phyloP scores from a whole-genome alignment of 768 basidiomycete species.

The Kwoniella shandongensis region DNA sequence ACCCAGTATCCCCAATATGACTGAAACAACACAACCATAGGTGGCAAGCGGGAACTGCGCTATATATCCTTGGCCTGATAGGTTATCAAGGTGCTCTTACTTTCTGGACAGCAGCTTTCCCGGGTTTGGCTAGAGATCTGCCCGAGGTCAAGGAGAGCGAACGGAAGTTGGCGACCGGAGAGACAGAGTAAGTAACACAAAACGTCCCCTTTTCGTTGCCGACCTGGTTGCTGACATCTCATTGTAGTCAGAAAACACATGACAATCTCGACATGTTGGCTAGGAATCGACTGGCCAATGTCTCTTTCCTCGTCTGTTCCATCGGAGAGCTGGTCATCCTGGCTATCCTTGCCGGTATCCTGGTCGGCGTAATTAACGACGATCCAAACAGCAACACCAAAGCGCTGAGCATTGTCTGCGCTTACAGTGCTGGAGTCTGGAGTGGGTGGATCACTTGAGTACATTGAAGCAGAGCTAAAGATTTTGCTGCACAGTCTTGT shows the following conservation, averaged over 20 bases:
- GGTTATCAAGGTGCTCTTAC: constrained; percentile 74
- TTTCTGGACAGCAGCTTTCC: constrained; percentile 82
- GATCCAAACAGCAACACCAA: constrained; percentile 71
- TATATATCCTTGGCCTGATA: constrained; percentile 59
- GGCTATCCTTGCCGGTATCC: constrained; percentile 71
- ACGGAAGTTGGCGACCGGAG: constrained; percentile 34
- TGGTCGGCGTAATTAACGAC: constrained; percentile 65
- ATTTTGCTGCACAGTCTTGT: constrained; percentile 65
- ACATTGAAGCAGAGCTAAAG: background rate
- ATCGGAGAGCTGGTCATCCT: constrained; percentile 70
- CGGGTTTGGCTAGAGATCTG: constrained; percentile 69
- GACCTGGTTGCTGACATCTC: background rate
- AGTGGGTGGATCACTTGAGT: constrained; percentile 43
- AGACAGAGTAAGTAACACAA: constrained; percentile 33
- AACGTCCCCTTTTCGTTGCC: no score
- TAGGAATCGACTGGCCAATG: constrained; percentile 72
- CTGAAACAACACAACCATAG: constrained; percentile 54
- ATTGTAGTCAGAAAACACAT: constrained; percentile 34
- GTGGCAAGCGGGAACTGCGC: constrained; percentile 44
- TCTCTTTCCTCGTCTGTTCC: constrained; percentile 70
- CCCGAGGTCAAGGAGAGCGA: constrained; percentile 62
- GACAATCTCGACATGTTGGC: constrained; percentile 62
- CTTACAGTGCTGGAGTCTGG: constrained; percentile 77
- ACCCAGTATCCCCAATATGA: constrained; percentile 53
- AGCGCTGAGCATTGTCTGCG: constrained; percentile 73